phyloP scores from a whole-genome alignment of 1,284 basidiomycete genomes.

The Calocybe gambosa region DNA sequence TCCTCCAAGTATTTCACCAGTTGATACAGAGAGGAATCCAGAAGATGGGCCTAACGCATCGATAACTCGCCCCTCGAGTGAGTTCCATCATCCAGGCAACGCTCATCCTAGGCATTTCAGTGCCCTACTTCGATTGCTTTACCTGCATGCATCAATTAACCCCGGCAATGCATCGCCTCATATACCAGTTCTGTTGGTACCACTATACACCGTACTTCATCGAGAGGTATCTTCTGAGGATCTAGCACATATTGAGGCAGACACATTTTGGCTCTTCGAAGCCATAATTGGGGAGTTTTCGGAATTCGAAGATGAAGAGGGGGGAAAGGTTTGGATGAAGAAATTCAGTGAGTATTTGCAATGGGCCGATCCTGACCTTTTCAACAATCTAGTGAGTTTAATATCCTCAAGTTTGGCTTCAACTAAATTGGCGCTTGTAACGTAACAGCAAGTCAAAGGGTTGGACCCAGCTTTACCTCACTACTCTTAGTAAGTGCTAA shows the following conservation, averaged over 20 bases:
- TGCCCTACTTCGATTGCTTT: slow-evolving; percentile 64
- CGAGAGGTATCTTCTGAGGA: slow-evolving; percentile 60
- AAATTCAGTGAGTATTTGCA: slow-evolving; percentile 56
- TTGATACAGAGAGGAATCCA: not conserved
- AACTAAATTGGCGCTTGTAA: not conserved
- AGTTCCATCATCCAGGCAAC: slow-evolving; percentile 36
- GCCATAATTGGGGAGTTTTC: slow-evolving; percentile 65
- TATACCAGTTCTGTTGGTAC: slow-evolving; percentile 60
- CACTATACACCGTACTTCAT: slow-evolving; percentile 56
- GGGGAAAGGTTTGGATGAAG: slow-evolving; percentile 54
- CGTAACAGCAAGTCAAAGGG: slow-evolving; percentile 44
- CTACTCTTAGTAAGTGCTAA: slow-evolving; percentile 64
- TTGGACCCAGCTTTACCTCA: slow-evolving; percentile 69
- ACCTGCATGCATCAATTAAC: slow-evolving; percentile 64
- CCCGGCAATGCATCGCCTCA: slow-evolving; percentile 65
- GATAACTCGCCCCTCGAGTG: slow-evolving; percentile 48
- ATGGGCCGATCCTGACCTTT: slow-evolving; percentile 62
- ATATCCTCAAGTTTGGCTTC: not conserved
- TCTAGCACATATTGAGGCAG: slow-evolving; percentile 64
- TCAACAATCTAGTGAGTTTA: slow-evolving; percentile 49
- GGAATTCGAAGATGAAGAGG: slow-evolving; percentile 64
- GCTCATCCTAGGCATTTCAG: slow-evolving; percentile 58
- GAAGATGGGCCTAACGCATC: slow-evolving; percentile 12
- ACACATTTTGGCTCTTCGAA: slow-evolving; percentile 77
- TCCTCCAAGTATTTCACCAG: not conserved